Conservation (phyloP, 2,329 filamentous ascomycete genomes). For the Didymella arachidicola region DNA sequence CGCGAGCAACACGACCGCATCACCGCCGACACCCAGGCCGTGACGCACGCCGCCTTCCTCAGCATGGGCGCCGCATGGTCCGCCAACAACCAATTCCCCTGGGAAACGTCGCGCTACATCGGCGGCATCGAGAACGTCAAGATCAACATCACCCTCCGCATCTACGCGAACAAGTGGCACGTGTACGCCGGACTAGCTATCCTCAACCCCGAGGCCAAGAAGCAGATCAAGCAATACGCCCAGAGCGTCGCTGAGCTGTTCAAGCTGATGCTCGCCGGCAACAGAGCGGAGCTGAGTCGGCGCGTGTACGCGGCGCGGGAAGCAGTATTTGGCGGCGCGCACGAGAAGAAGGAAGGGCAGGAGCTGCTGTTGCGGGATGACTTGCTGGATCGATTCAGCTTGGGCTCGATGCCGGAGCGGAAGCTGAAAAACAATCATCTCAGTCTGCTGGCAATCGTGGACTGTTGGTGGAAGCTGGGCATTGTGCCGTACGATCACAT, state of each 20-base stretch:
- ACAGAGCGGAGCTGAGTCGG: constrained; percentile 74
- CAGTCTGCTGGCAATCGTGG: constrained; percentile 92
- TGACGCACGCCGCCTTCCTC: constrained; percentile 95
- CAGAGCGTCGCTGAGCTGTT: constrained; percentile 90
- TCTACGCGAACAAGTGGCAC: constrained; percentile 99
- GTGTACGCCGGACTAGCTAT: constrained; percentile 98
- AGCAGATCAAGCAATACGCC: constrained; percentile 95
- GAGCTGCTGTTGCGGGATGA: constrained; percentile 79
- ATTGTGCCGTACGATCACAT: constrained; percentile 99
- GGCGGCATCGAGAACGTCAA: constrained; percentile 99
- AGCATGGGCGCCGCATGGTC: constrained; percentile 98
- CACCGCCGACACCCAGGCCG: constrained; percentile 96
- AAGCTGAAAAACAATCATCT: constrained; percentile 90
- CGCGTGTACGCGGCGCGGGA: constrained; percentile 83
- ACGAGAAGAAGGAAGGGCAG: constrained; percentile 60
- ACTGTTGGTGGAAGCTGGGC: constrained; percentile 93
- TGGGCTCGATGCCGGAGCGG: constrained; percentile 73
- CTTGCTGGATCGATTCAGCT: constrained; percentile 85
- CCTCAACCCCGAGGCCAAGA: constrained; percentile 88
- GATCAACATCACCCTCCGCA: constrained; percentile 96
- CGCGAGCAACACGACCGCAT: constrained; percentile 93
- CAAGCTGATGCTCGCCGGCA: constrained; percentile 93
- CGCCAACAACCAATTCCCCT: constrained; percentile 93
- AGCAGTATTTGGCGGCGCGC: constrained; percentile 66
- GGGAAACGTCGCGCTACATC: constrained; percentile 94